phyloP scores from a whole-genome alignment of 2,329 filamentous ascomycete genomes.

The Fusarium dimerum region DNA sequence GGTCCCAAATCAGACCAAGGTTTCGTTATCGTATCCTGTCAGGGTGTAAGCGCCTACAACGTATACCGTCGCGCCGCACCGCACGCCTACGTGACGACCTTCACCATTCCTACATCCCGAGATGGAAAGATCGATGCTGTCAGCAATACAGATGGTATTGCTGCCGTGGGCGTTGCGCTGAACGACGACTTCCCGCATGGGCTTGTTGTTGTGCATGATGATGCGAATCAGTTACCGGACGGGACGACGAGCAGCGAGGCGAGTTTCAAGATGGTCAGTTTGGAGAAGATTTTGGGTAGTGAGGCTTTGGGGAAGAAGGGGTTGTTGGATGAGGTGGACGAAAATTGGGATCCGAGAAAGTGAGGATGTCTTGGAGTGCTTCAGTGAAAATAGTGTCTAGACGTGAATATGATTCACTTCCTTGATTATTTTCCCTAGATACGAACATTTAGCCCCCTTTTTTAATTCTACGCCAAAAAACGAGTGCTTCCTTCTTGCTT shows the following conservation, averaged over 20 bases:
- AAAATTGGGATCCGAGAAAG: constrained; percentile 42
- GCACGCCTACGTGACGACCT: constrained; percentile 51
- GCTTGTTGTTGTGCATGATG: constrained; percentile 53
- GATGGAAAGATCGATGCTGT: constrained; percentile 49
- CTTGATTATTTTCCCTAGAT: no score
- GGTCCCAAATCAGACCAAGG: constrained; percentile 45
- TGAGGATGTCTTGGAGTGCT: constrained; percentile 1
- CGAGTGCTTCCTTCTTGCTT: no score
- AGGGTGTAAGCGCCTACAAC: constrained; percentile 54
- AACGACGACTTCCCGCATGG: constrained; percentile 45
- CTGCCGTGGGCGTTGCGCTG: constrained; percentile 46
- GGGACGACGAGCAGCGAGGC: constrained; percentile 48
- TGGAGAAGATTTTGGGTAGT: constrained; percentile 41
- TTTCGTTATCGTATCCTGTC: constrained; percentile 53
- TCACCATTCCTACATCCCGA: constrained; percentile 45
- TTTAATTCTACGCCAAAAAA: no score
- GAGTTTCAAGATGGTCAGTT: constrained; percentile 51
- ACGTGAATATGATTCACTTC: no score
- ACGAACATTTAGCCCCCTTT: no score
- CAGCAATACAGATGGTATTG: constrained; percentile 54
- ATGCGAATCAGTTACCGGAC: constrained; percentile 50
- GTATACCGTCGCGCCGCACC: constrained; percentile 50
- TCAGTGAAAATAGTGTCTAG: no score
- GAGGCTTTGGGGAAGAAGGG: constrained; percentile 23
- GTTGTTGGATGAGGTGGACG: constrained; percentile 38